phyloP scores from a whole-genome alignment of 176 grass and related monocot species.

The Guadua angustifolia region DNA sequence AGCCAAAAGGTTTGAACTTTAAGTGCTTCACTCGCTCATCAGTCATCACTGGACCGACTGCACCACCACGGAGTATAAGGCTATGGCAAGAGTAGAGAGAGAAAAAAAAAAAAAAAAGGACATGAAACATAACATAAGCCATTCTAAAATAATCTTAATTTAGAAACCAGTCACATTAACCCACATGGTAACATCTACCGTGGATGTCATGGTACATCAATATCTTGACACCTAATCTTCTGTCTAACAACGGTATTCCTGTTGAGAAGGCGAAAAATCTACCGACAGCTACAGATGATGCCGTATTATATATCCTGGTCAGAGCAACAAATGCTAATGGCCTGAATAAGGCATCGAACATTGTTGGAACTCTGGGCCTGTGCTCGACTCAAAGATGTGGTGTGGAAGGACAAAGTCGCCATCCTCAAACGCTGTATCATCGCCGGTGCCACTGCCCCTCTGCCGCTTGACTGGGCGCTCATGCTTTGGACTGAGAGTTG shows the following conservation, averaged over 20 bases:
- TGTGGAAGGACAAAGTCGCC: constrained; percentile 50
- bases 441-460: background rate
- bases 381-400: constrained; percentile 72
- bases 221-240: constrained; percentile 18
- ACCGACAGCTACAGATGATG: background rate
- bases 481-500: constrained; percentile 52
- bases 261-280: constrained; percentile 29
- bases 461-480: constrained; percentile 42
- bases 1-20: no score
- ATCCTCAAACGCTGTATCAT: constrained; percentile 8
- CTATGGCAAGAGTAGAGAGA: background rate
- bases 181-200: constrained; percentile 5
- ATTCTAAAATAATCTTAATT: background rate
- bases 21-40: background rate
- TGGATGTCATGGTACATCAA: constrained; percentile 15
- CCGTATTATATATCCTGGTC: constrained; percentile 20
- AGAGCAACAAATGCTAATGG: constrained; percentile 28
- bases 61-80: background rate
- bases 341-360: constrained; percentile 40
- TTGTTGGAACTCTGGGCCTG: constrained; percentile 59
- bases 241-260: constrained; percentile 43
- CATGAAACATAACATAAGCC: background rate
- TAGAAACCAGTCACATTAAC: constrained; percentile 8
- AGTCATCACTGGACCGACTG: background rate
- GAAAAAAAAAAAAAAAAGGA: no score